phyloP scores from a whole-genome alignment of 2,329 filamentous ascomycete species.

The Byssoonygena ceratinophila region DNA sequence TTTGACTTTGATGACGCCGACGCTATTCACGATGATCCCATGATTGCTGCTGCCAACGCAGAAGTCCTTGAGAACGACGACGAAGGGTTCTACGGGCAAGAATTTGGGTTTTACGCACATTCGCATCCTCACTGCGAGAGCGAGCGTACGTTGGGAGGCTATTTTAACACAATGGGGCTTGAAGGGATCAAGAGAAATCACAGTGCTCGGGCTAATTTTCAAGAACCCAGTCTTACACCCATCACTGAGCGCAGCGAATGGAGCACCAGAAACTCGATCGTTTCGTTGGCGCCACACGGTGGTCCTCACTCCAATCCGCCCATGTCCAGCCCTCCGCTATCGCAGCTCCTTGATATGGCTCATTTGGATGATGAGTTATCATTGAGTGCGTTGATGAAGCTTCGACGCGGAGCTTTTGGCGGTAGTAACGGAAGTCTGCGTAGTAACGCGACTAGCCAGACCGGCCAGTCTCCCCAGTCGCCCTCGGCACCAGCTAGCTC shows the following conservation, averaged over 20 bases:
- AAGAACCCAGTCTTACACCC: slow-evolving; percentile 85
- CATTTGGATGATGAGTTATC: slow-evolving; percentile 59
- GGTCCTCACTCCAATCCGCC: slow-evolving; percentile 40
- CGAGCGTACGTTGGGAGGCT: slow-evolving; percentile 69
- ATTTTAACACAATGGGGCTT: slow-evolving; percentile 67
- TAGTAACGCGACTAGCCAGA: slow-evolving; percentile 38
- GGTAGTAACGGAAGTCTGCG: slow-evolving; percentile 64
- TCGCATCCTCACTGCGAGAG: slow-evolving; percentile 40
- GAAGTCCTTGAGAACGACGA: slow-evolving; percentile 84
- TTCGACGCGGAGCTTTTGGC: slow-evolving; percentile 68
- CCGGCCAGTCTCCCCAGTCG: slow-evolving; percentile 30
- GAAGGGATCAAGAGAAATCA: slow-evolving; percentile 52
- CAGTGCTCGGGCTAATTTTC: slow-evolving; percentile 62
- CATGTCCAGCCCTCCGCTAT: slow-evolving; percentile 60
- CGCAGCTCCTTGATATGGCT: slow-evolving; percentile 56
- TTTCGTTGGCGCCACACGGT: slow-evolving; percentile 55
- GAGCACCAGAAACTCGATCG: slow-evolving; percentile 84
- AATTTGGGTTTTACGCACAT: slow-evolving; percentile 87
- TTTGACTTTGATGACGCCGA: slow-evolving; percentile 52
- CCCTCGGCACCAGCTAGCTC: slow-evolving; percentile 22
- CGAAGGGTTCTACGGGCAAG: slow-evolving; percentile 88
- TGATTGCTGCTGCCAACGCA: slow-evolving; percentile 91
- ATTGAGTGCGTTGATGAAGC: slow-evolving; percentile 58
- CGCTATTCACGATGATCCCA: slow-evolving; percentile 71
- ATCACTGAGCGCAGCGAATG: slow-evolving; percentile 96